Percentiles rank a stretch among this genome's conserved stretches.
Evolutionary conservation across 257 asterid species (phyloP).

Genomic region (Eucommia ulmoides): DNA sequence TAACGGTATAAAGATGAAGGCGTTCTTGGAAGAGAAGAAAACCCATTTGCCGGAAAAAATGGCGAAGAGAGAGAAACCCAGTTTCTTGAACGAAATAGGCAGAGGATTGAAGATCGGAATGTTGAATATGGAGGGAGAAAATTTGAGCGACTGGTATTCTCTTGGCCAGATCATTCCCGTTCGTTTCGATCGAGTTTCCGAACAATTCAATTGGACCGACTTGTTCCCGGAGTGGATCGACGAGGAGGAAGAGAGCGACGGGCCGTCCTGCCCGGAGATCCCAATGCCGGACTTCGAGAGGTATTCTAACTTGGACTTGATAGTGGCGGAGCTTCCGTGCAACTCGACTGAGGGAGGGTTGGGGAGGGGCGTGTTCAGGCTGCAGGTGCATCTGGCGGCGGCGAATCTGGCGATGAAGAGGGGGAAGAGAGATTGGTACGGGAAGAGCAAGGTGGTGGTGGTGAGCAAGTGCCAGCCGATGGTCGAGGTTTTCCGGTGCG

Average conservation of each 20-base stretch:
- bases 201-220: conserved; percentile 54
- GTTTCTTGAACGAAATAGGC: conserved; percentile 36
- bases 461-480: conserved; percentile 66
- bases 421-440: conserved; percentile 44
- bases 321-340: conserved; percentile 70
- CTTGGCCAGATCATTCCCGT: conserved; percentile 27
- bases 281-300: conserved; percentile 52
- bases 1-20: conserved; percentile 56
- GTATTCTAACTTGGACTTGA: conserved; percentile 37
- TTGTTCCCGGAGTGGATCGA: conserved; percentile 94
- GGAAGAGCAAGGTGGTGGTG: conserved; percentile 46
- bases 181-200: conserved; percentile 34
- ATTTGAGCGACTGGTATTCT: conserved; percentile 42
- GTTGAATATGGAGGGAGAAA: conserved; percentile 80
- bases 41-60: conserved; percentile 16
- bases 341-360: conserved; percentile 39
- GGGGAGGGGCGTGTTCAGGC: conserved; percentile 71
- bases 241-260: conserved; percentile 83
- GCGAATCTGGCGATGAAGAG: conserved; percentile 55
- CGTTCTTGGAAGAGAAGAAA: conserved; percentile 32
- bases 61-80: conserved; percentile 48
- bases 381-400: conserved; percentile 60
- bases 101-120: conserved; percentile 47
- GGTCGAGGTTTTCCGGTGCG: conserved; percentile 77
- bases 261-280: conserved; percentile 70